Evolutionary conservation across 2,329 filamentous ascomycete species (phyloP).

Genomic region (Colletotrichum plurivorum): DNA sequence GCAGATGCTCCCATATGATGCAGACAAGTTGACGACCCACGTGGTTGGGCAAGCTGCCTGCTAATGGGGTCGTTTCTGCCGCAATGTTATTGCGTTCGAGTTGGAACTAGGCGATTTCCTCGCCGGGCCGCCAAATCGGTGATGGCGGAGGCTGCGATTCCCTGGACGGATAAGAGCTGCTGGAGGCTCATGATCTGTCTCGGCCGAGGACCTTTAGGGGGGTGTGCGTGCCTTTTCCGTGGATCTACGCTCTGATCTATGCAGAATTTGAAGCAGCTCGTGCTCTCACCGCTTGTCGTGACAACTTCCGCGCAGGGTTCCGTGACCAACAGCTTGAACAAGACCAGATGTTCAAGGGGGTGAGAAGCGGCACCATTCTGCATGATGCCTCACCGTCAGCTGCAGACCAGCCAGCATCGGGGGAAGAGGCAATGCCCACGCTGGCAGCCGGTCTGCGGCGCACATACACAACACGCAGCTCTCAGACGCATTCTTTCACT

Average conservation of each 20-base stretch:
- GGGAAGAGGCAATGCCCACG: neutral
- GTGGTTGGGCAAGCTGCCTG: neutral
- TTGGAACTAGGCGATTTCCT: neutral
- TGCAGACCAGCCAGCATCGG: neutral
- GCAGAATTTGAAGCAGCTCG: neutral
- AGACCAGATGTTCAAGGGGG: neutral
- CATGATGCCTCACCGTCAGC: conserved; percentile 7
- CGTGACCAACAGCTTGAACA: neutral
- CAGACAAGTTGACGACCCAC: conserved; percentile 11
- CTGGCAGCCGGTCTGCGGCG: neutral
- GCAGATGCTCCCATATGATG: conserved; percentile 10
- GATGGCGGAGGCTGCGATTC: neutral
- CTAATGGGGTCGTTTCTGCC: too few species aligned
- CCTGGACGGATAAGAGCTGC: neutral
- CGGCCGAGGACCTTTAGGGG: neutral
- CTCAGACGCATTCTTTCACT: neutral
- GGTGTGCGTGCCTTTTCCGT: neutral
- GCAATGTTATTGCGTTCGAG: neutral
- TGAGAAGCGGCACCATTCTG: neutral
- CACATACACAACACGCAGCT: neutral
- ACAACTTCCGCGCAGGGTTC: neutral
- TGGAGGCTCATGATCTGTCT: neutral
- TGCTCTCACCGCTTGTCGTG: neutral
- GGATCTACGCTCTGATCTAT: neutral
- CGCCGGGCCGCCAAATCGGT: neutral